Evolutionary conservation across 1,284 basidiomycete species (phyloP), one percentile per base, ranked within the genome.

Genomic region (Puccinia brachypodii): DNA sequence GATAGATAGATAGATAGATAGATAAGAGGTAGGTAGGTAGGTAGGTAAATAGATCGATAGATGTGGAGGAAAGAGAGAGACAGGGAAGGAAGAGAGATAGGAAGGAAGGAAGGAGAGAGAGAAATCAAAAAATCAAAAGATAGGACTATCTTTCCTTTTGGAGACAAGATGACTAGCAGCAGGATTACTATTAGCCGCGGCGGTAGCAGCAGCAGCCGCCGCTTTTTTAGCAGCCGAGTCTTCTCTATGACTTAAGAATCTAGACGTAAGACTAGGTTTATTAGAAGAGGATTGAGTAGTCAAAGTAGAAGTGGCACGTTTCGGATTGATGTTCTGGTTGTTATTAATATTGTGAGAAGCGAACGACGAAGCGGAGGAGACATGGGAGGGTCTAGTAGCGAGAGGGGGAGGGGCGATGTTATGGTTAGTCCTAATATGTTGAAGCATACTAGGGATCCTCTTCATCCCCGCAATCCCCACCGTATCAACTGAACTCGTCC

Each of bases 341-440:
- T n/a, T n/a, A n/a, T n/a, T n/a, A n/a, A n/a, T n/a, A n/a, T n/a
- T n/a, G n/a, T n/a, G n/a, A n/a, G n/a, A n/a, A n/a, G n/a, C n/a
- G n/a, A n/a, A n/a, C n/a, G n/a, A n/a, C n/a, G 16, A 25, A 4
- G 31, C 42, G 25, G 16, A 8, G 4, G 36, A 28, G 36, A 60
- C n/a, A n/a, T 64, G 58, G 25, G 56, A 62, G 40, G 74, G 74
- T 2, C 74, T 22, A 25, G 74, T 66, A 9, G 74, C 74, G 4
- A 76, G 31, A n/a, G n/a, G n/a, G 28, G 74, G 74, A 42, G 74
- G 74, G 8, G 74, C 74, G 42, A 31, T 28, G 6, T 36, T 28
- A 25, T 76, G 56, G 25, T 62, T 44, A 38, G 38, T 76, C 3
- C 74, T 58, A 22, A 76, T 76, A 28, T 76, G 74, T 66, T 76